These are phyloP conservation scores for Phlyctochytrium arcticum DNA, from an alignment of 192 early-diverging fungal genomes.

Conservation along the genomic window DNA sequence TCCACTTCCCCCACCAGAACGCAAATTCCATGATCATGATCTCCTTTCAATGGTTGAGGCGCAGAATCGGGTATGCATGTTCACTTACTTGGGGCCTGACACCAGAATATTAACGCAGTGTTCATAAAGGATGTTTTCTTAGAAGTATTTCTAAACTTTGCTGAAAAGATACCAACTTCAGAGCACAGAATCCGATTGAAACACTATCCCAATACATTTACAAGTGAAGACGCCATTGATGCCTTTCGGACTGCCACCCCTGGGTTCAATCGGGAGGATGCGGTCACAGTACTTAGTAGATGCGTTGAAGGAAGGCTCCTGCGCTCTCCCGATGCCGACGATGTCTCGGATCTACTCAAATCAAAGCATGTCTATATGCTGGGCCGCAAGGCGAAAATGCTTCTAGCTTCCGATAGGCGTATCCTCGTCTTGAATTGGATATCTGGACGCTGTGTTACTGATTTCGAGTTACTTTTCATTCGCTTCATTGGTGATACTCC, in stretches of 20 bases:
- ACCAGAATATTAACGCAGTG: no score
- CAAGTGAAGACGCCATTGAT: neutral
- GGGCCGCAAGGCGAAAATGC: neutral
- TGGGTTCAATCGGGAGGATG: neutral
- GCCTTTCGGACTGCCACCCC: neutral
- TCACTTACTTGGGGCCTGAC: no score
- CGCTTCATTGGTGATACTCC: constrained; percentile 9
- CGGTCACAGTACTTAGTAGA: neutral
- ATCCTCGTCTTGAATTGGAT: neutral
- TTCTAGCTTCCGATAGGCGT: neutral
- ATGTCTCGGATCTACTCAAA: neutral
- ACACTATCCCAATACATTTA: neutral
- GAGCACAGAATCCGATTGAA: neutral
- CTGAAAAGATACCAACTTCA: neutral
- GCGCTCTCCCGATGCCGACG: neutral
- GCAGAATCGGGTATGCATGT: no score
- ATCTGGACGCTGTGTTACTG: neutral
- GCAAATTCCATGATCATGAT: no score
- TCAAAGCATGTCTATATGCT: neutral
- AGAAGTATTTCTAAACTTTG: neutral
- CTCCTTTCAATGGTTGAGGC: no score
- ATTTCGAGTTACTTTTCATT: neutral
- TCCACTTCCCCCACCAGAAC: no score
- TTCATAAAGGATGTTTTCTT: no score
- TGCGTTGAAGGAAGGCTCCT: neutral